These are phyloP conservation scores for Trichoderma oligosporum DNA, from an alignment of 2,329 filamentous ascomycete genomes.

Conservation along the genomic window DNA sequence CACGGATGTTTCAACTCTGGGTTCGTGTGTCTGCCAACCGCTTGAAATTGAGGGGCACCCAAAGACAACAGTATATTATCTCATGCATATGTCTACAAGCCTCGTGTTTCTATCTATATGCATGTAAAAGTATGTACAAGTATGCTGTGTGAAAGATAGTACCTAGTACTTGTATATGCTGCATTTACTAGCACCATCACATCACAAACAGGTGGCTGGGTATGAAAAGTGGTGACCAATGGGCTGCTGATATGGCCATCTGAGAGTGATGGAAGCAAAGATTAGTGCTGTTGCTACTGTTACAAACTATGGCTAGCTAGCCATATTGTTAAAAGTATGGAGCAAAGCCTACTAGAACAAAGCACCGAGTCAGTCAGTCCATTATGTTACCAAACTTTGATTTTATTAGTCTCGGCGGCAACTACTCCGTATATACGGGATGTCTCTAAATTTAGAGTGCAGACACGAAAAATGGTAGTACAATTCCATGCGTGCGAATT, in stretches of 20 bases:
- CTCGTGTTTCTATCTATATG: not conserved
- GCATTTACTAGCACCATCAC: not conserved
- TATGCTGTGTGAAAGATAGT: not conserved
- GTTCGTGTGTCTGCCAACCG: not conserved
- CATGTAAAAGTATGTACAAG: too few relatives aligned
- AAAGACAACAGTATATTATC: not conserved
- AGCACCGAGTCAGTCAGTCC: slow-evolving; percentile 7
- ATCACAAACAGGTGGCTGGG: not conserved
- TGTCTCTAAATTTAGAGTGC: too few relatives aligned
- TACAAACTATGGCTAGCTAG: slow-evolving; percentile 1
- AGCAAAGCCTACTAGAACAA: not conserved
- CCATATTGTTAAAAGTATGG: slow-evolving; percentile 1
- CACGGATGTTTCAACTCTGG: slow-evolving; percentile 13
- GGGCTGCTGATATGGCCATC: not conserved
- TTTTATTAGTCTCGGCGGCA: not conserved
- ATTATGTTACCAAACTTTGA: not conserved
- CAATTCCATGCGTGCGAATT: too few relatives aligned
- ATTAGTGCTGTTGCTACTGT: slow-evolving; percentile 3
- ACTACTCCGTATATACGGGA: too few relatives aligned
- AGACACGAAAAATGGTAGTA: too few relatives aligned
- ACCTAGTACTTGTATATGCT: not conserved
- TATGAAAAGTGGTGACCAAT: slow-evolving; percentile 12
- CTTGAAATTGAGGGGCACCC: not conserved
- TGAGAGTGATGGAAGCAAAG: not conserved
- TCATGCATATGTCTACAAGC: not conserved